Evolutionary conservation across 2,329 filamentous ascomycete species (phyloP).

Genomic region (Aspergillus carbonarius): DNA sequence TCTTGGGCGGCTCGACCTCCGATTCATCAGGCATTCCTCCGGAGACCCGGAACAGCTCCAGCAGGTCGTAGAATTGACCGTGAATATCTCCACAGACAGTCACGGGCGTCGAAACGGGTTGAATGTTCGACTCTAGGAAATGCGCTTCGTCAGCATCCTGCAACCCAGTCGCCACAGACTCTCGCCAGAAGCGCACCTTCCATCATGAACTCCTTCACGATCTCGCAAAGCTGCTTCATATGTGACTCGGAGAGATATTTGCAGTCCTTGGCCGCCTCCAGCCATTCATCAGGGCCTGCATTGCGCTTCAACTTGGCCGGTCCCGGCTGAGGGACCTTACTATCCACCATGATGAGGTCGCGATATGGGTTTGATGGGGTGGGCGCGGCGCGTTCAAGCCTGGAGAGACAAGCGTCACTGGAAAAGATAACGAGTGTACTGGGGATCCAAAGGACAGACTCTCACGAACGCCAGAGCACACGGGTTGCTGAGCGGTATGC

Average conservation of each 20-base stretch:
- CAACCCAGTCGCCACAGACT: background rate
- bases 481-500: background rate
- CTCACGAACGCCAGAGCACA: slow-evolving; percentile 1
- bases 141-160: slow-evolving; percentile 14
- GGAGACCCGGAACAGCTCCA: slow-evolving; percentile 94
- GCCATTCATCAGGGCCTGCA: slow-evolving; percentile 91
- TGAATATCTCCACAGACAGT: slow-evolving; percentile 98
- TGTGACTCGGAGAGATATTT: slow-evolving; percentile 93
- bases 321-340: slow-evolving; percentile 79
- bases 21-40: slow-evolving; percentile 92
- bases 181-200: slow-evolving; percentile 62
- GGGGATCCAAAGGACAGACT: background rate
- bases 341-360: slow-evolving; percentile 41
- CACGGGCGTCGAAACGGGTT: slow-evolving; percentile 93
- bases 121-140: slow-evolving; percentile 86
- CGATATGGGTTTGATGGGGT: background rate
- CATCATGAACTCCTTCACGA: slow-evolving; percentile 98
- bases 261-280: slow-evolving; percentile 94
- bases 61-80: slow-evolving; percentile 96
- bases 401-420: background rate
- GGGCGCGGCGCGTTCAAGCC: background rate
- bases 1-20: slow-evolving; percentile 66
- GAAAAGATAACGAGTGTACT: background rate
- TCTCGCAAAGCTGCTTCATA: slow-evolving; percentile 99
- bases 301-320: slow-evolving; percentile 81